These are phyloP conservation scores for Filosporella fistucella DNA, from an alignment of 495 filamentous ascomycete species.

Conservation along the genomic window DNA sequence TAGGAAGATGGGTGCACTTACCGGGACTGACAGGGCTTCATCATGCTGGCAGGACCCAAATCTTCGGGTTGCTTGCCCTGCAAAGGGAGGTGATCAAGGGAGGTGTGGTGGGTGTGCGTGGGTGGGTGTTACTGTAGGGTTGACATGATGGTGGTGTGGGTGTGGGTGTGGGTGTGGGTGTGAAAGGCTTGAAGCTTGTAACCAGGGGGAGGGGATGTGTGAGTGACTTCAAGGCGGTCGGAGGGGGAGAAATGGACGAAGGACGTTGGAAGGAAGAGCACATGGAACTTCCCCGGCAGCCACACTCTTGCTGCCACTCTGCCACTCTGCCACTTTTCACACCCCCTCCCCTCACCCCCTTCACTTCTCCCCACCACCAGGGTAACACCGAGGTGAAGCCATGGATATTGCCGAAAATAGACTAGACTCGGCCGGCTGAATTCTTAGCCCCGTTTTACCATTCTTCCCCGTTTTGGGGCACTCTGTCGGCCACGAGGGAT, in stretches of 20 bases:
- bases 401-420: neutral
- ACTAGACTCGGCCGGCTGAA: neutral
- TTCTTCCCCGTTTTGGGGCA: no score
- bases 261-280: no score
- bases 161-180: neutral
- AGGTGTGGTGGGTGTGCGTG: neutral
- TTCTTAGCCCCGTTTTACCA: neutral
- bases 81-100: conserved; percentile 9
- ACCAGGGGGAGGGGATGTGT: neutral
- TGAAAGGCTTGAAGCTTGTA: neutral
- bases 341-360: neutral
- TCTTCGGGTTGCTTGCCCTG: conserved; percentile 16
- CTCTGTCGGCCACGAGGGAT: neutral
- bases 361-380: no score
- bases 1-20: neutral
- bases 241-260: no score
- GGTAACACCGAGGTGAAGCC: neutral
- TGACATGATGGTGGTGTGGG: no score
- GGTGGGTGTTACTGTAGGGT: no score
- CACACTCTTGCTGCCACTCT: neutral
- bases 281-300: conserved; percentile 1
- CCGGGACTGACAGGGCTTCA: neutral
- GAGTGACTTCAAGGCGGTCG: no score
- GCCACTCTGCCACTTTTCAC: neutral
- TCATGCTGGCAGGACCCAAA: conserved; percentile 11